phyloP scores from a whole-genome alignment of 108 stramenopile genomes.

The Parietichytrium sp. region DNA sequence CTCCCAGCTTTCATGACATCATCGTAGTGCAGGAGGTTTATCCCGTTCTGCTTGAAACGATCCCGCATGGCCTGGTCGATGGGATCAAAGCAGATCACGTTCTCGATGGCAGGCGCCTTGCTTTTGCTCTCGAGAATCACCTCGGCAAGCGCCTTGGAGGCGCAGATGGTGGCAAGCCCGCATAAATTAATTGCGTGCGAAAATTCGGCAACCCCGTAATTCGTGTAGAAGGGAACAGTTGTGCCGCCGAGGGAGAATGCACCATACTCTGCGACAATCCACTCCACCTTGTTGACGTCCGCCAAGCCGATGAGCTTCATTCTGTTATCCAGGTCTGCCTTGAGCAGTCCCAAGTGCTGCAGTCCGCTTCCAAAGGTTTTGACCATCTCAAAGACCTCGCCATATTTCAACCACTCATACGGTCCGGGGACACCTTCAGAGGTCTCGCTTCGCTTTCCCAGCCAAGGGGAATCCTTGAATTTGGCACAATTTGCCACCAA shows the following conservation, averaged over 20 bases:
- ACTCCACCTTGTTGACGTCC: neutral
- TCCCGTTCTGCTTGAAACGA: neutral
- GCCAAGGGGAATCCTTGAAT: neutral
- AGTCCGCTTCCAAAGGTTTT: neutral
- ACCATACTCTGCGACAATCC: neutral
- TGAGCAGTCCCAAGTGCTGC: conserved; percentile 2
- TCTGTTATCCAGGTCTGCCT: neutral
- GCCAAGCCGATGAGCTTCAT: neutral
- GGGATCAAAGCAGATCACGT: too few relatives aligned
- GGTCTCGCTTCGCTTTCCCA: neutral
- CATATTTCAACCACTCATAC: neutral
- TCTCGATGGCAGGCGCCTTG: neutral
- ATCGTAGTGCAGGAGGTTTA: neutral
- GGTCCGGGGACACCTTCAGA: conserved; percentile 2
- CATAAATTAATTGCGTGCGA: conserved; percentile 51
- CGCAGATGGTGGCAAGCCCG: neutral
- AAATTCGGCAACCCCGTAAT: conserved; percentile 51
- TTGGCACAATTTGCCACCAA: too few relatives aligned
- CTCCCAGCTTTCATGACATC: neutral
- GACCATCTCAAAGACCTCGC: neutral
- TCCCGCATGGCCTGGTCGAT: neutral
- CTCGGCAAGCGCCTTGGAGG: neutral
- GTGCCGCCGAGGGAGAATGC: conserved; percentile 37
- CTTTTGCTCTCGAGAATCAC: neutral
- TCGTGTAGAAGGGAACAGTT: conserved; percentile 55